These are phyloP conservation scores for Pleurozium schreberi DNA, from an alignment of 225 moss, liverwort and hornwort genomes.

Conservation along the genomic window DNA sequence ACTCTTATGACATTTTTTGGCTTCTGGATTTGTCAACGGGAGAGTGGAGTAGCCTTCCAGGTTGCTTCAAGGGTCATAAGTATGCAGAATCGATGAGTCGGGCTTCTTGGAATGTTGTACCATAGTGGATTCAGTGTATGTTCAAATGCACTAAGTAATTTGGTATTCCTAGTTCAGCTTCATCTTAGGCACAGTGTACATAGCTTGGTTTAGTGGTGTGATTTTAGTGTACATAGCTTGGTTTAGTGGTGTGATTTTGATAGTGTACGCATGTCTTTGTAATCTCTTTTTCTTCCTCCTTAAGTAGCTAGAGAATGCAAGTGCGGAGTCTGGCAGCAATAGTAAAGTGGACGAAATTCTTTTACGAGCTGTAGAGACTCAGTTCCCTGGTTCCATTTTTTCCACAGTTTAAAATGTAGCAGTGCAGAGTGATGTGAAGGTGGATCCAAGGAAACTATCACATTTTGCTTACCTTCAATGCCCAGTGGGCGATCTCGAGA, in stretches of 20 bases:
- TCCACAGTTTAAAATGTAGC: too few relatives aligned
- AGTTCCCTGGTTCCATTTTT: too few relatives aligned
- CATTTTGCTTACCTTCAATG: too few relatives aligned
- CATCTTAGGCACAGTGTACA: too few relatives aligned
- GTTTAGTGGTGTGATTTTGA: not conserved
- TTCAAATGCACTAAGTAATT: not conserved
- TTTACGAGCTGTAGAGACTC: too few relatives aligned
- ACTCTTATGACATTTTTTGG: not conserved
- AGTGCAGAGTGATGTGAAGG: too few relatives aligned
- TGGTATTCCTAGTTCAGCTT: not conserved
- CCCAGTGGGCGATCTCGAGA: too few relatives aligned
- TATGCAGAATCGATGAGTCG: not conserved
- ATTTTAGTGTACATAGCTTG: not conserved
- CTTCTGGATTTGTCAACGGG: not conserved
- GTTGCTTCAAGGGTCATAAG: not conserved
- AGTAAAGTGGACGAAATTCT: too few relatives aligned
- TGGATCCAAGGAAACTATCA: too few relatives aligned
- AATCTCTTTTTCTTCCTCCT: not conserved
- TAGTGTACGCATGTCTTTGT: not conserved
- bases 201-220: too few relatives aligned
- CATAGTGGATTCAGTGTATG: not conserved
- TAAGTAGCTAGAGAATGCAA: not conserved
- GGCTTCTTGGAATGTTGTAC: not conserved
- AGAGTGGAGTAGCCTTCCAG: not conserved
- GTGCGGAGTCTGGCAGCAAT: not conserved